A percentile compares a stretch with the other conserved stretches of the same genome.
These are phyloP conservation scores for Talaromyces proteolyticus DNA, from an alignment of 495 filamentous ascomycete species.

Conservation along the genomic window DNA sequence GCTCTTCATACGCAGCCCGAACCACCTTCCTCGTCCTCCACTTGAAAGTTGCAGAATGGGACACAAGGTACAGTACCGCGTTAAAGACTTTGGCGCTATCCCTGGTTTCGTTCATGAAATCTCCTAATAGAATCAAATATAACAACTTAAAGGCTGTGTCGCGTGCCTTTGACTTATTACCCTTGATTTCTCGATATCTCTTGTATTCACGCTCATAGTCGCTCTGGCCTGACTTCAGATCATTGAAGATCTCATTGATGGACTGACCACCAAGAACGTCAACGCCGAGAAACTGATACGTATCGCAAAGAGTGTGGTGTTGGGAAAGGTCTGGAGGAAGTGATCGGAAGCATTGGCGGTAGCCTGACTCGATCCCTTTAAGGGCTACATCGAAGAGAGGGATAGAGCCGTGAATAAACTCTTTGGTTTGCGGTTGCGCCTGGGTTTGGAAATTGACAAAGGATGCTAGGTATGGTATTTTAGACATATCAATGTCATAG, in stretches of 20 bases:
- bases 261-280: constrained; percentile 18
- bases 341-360: constrained; percentile 19
- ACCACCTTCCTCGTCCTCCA: constrained; percentile 14
- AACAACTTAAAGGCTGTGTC: constrained; percentile 19
- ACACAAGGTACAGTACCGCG: constrained; percentile 16
- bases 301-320: constrained; percentile 16
- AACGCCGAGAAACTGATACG: constrained; percentile 18
- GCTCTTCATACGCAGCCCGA: constrained; percentile 16
- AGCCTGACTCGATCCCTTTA: constrained; percentile 19
- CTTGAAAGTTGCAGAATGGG: constrained; percentile 19
- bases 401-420: constrained; percentile 18
- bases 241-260: constrained; percentile 15
- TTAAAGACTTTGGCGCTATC: constrained; percentile 16
- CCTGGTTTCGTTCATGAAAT: constrained; percentile 16
- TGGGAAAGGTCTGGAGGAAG: constrained; percentile 19
- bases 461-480: constrained; percentile 3
- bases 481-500: neutral
- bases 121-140: constrained; percentile 14
- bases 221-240: constrained; percentile 17
- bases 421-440: constrained; percentile 15
- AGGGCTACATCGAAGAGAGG: constrained; percentile 16
- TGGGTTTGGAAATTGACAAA: constrained; percentile 6
- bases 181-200: constrained; percentile 2
- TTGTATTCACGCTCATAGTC: constrained; percentile 18
- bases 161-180: constrained; percentile 16